phyloP scores from a whole-genome alignment of 2,329 filamentous ascomycete species.

The Lachnellula willkommii region DNA sequence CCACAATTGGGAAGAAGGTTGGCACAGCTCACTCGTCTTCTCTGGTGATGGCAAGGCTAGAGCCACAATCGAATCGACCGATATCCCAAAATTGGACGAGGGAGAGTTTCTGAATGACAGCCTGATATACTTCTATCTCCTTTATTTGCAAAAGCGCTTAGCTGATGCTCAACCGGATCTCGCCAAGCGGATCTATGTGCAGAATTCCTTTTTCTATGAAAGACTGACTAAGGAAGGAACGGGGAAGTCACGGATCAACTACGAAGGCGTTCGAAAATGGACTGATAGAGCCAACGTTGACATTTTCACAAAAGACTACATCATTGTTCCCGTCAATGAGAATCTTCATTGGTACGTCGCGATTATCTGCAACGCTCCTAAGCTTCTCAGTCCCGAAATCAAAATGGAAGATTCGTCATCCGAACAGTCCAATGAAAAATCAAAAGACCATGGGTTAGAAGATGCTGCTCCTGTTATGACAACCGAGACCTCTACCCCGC shows the following conservation, averaged over 20 bases:
- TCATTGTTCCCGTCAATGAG: conserved; percentile 89
- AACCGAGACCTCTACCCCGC: not conserved
- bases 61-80: conserved; percentile 63
- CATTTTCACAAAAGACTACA: conserved; percentile 78
- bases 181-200: conserved; percentile 69
- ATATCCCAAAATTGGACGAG: conserved; percentile 73
- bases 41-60: conserved; percentile 53
- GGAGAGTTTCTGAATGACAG: conserved; percentile 90
- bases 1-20: conserved; percentile 46
- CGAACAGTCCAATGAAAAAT: not conserved
- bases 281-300: conserved; percentile 67
- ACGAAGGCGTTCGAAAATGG: conserved; percentile 81
- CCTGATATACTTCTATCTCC: conserved; percentile 81
- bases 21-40: conserved; percentile 57
- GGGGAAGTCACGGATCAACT: conserved; percentile 64
- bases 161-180: conserved; percentile 50
- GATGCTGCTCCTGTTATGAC: not conserved
- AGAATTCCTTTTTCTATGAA: conserved; percentile 89
- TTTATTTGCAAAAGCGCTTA: conserved; percentile 60
- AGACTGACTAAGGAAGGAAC: conserved; percentile 59
- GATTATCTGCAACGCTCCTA: conserved; percentile 84
- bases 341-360: conserved; percentile 87
- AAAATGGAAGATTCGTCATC: conserved; percentile 1
- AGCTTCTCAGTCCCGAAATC: conserved; percentile 41
- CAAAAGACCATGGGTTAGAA: not conserved